Evolutionary conservation across 352 stramenopile species (phyloP).

Genomic region (Pythium periplocum): DNA sequence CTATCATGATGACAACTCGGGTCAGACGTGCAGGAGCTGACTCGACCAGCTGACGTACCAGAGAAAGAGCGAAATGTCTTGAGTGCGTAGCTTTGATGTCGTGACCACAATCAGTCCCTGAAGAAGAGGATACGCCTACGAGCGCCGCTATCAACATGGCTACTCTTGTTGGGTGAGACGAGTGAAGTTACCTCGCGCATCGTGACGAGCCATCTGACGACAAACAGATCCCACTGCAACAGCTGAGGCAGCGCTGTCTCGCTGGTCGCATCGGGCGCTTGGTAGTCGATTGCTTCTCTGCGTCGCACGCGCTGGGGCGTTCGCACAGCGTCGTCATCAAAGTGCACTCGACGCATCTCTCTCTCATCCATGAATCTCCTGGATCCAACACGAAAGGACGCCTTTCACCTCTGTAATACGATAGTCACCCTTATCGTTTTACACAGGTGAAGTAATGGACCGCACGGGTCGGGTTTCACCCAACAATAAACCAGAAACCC

Average conservation of each 20-base stretch:
- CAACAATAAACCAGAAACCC: too few species aligned
- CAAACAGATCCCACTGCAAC: constrained; percentile 50
- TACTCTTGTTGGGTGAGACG: not conserved
- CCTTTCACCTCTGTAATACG: too few species aligned
- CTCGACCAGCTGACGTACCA: constrained; percentile 27
- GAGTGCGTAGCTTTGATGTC: constrained; percentile 45
- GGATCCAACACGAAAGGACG: too few species aligned
- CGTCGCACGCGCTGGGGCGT: too few species aligned
- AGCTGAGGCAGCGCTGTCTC: constrained; percentile 28
- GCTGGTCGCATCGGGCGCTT: too few species aligned
- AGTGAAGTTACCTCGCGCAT: constrained; percentile 29
- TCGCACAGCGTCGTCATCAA: too few species aligned
- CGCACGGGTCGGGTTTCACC: too few species aligned
- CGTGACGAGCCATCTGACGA: constrained; percentile 29
- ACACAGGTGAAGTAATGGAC: too few species aligned
- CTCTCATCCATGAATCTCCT: too few species aligned
- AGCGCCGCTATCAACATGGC: not conserved
- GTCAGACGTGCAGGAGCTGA: not conserved
- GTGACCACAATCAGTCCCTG: constrained; percentile 36
- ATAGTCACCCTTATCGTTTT: too few species aligned
- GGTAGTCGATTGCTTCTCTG: too few species aligned
- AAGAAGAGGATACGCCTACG: constrained; percentile 26
- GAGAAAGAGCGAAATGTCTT: constrained; percentile 58
- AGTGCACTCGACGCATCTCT: too few species aligned
- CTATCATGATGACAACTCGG: constrained; percentile 11